Evolutionary conservation across 768 basidiomycete genomes (phyloP).

Genomic region (Boletus rufocinnamomeus): DNA sequence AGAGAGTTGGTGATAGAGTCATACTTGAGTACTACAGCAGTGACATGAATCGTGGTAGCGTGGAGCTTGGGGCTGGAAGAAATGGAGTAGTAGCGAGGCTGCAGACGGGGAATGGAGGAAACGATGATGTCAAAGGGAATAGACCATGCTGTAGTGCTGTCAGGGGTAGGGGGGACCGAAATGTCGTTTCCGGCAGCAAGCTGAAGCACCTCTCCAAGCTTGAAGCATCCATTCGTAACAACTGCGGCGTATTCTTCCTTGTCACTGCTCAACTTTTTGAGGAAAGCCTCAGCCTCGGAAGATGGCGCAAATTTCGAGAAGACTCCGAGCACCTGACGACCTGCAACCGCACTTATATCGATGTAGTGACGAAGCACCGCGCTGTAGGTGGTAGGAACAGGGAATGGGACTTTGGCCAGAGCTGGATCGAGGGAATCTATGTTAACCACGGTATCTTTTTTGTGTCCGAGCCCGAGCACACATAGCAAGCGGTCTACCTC

Average conservation of each 20-base stretch:
- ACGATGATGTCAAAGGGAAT: constrained; percentile 98
- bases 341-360: constrained; percentile 92
- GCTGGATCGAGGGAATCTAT: constrained; percentile 98
- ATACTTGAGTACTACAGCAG: constrained; percentile 94
- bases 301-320: constrained; percentile 88
- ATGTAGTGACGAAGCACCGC: constrained; percentile 96
- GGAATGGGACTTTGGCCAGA: constrained; percentile 98
- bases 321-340: constrained; percentile 88
- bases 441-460: constrained; percentile 80
- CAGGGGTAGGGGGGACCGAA: constrained; percentile 52
- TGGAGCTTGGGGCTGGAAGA: constrained; percentile 94
- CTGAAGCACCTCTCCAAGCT: constrained; percentile 91
- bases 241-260: constrained; percentile 85
- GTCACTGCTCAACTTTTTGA: constrained; percentile 78
- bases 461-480: constrained; percentile 79
- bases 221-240: constrained; percentile 80
- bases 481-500: constrained; percentile 90
- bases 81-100: constrained; percentile 98
- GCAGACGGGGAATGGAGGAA: constrained; percentile 89
- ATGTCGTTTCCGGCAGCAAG: constrained; percentile 83
- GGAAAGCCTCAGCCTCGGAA: constrained; percentile 68
- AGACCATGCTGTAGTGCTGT: constrained; percentile 81
- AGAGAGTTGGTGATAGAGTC: constrained; percentile 59
- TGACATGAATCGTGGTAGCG: constrained; percentile 90
- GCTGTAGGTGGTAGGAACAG: constrained; percentile 91